phyloP scores from a whole-genome alignment of 306 rosid genomes.

The Cucumis cinereus region DNA sequence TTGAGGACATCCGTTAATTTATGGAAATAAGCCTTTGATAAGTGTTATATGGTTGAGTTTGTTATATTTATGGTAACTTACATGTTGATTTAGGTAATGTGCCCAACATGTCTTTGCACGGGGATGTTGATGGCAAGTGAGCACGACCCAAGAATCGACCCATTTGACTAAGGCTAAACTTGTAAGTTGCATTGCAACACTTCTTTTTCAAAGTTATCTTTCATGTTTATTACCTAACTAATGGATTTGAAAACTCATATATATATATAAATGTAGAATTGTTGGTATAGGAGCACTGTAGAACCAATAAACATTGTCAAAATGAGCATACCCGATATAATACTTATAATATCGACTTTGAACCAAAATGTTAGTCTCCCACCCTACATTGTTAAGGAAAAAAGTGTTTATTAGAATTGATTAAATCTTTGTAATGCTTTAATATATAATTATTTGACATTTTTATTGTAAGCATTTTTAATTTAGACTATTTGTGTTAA shows the following conservation, averaged over 20 bases:
- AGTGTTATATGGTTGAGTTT: not conserved
- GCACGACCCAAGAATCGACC: conserved; percentile 81
- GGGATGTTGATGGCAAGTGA: conserved; percentile 97
- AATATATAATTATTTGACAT: not conserved
- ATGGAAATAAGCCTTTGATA: not conserved
- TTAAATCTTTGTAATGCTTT: too few relatives aligned
- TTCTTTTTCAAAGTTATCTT: not conserved
- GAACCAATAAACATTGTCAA: too few relatives aligned
- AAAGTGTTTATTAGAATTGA: too few relatives aligned
- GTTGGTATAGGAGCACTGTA: not conserved
- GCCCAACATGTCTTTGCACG: conserved; percentile 91
- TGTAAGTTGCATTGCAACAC: not conserved
- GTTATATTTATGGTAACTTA: not conserved
- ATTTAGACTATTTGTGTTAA: not conserved
- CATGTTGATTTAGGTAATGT: conserved; percentile 56
- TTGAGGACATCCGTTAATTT: not conserved
- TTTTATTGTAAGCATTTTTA: not conserved
- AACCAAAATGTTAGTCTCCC: too few relatives aligned
- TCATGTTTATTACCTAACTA: not conserved
- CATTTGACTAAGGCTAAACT: conserved; percentile 42
- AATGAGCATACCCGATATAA: too few relatives aligned
- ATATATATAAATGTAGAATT: not conserved
- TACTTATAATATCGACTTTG: too few relatives aligned
- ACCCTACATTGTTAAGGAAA: too few relatives aligned
- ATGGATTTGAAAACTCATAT: not conserved